These are phyloP conservation scores for Antitrichia curtipendula DNA, from an alignment of 225 moss, liverwort and hornwort species.

Conservation along the genomic window DNA sequence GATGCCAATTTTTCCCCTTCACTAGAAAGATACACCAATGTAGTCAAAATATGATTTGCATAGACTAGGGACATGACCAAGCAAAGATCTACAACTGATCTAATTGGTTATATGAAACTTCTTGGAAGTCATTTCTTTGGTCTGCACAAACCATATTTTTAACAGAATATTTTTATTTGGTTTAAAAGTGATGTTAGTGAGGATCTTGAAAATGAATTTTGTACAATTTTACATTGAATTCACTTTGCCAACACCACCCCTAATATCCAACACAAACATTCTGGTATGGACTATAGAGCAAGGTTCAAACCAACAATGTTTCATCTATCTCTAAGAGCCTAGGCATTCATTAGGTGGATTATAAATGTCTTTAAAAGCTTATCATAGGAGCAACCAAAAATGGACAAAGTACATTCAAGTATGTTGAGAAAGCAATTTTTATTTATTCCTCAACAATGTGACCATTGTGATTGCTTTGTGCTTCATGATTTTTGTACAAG, in stretches of 20 bases:
- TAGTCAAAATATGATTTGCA: not conserved
- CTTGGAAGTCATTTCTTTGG: not conserved
- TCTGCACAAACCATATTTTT: accelerated
- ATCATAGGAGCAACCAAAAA: accelerated
- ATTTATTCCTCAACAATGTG: not conserved
- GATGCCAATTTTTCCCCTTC: not conserved
- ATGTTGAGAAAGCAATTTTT: not conserved
- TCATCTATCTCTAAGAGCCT: not conserved
- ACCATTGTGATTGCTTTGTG: not conserved
- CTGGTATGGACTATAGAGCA: not conserved
- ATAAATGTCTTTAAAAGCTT: not conserved
- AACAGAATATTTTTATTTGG: not conserved
- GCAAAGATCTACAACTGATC: accelerated
- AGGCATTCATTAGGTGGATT: not conserved
- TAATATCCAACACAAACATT: not conserved
- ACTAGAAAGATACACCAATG: not conserved
- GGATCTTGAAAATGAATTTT: not conserved
- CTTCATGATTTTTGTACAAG: not conserved
- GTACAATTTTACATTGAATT: not conserved
- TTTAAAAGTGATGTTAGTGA: not conserved
- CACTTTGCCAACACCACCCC: not conserved
- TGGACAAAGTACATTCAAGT: not conserved
- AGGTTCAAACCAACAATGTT: not conserved
- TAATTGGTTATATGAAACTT: not conserved
- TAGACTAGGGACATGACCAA: not conserved